Conservation (phyloP, 1,139 yeast species). For the Scheffersomyces titani region DNA sequence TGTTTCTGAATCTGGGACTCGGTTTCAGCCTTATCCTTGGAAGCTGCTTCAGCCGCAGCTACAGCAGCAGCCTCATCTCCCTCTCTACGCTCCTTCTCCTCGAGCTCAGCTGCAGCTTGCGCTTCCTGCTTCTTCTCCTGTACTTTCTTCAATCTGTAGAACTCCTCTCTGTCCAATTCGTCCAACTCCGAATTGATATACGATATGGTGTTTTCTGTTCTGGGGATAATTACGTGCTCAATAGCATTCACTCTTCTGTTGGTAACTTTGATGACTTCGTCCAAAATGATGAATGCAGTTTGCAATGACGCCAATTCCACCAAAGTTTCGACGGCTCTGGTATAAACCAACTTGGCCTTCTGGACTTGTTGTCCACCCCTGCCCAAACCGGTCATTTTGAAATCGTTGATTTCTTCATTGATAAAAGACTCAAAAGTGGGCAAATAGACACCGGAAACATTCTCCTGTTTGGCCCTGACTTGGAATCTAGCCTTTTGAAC, state of each 20-base stretch:
- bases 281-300: slow-evolving; percentile 93
- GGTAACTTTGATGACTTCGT: slow-evolving; percentile 96
- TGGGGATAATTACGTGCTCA: slow-evolving; percentile 96
- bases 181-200: slow-evolving; percentile 94
- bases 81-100: slow-evolving; percentile 27
- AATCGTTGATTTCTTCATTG: slow-evolving; percentile 85
- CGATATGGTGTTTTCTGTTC: slow-evolving; percentile 93
- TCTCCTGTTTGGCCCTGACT: slow-evolving; percentile 90
- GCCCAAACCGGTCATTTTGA: slow-evolving; percentile 94
- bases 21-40: slow-evolving; percentile 13
- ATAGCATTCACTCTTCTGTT: slow-evolving; percentile 98
- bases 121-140: slow-evolving; percentile 93
- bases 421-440: slow-evolving; percentile 90
- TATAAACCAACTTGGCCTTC: slow-evolving; percentile 88
- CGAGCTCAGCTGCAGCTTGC: slow-evolving; percentile 63
- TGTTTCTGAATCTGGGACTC: slow-evolving; percentile 19
- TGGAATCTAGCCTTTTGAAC: slow-evolving; percentile 89
- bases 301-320: slow-evolving; percentile 94
- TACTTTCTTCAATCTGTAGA: slow-evolving; percentile 92
- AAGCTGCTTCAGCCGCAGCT: slow-evolving; percentile 9
- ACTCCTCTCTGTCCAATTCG: slow-evolving; percentile 97
- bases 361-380: slow-evolving; percentile 99
- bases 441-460: slow-evolving; percentile 91
- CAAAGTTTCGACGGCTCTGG: slow-evolving; percentile 93
- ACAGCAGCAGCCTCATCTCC: slow-evolving; percentile 6